Base-by-base conservation (phyloP, 129 eudicot species). In the Tagetes erecta region DNA sequence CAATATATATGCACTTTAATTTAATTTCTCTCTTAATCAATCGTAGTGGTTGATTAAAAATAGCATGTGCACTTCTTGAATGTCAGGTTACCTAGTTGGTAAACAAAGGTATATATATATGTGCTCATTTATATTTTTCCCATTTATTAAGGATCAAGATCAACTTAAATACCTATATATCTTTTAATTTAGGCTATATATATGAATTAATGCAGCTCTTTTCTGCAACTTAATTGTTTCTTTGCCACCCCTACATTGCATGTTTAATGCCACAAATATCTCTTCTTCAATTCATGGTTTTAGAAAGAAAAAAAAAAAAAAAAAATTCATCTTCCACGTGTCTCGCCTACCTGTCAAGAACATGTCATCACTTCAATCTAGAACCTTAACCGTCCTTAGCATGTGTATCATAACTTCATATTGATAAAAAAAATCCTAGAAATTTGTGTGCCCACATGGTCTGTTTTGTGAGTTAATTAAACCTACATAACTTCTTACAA, bases 191-290 rank as follows among this genome's bases (percentile, higher is more conserved):
- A 49, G 55, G 73, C 44, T 68, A 46, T 35, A 1, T 20, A 20
- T 20, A 20, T 20, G 27, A 20, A 20, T 20, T 20, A 5, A 30
- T 30, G n/a, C 30, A 68, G 46, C 44, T 70, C 46, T 70, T 67
- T 70, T 70, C 74, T 13, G 36, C 8, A 4, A 50, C 27, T 20
- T 20, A 20, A 14, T 70, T 70, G 41, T 51, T 70, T 63, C 73
- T 63, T 30, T 70, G 63, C 63, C 74, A 70, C 63, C 74, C 62
- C n/a, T 34, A 34, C 59, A 12, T 35, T 34, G 74, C 64, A 70
- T 70, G 30, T 38, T 55, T 52, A 52, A 70, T 70, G 75, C 75
- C 75, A 70, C 64, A 38, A 52, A 39, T 37, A 51, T 14, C 75
- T 70, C 49, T 50, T 70, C 47, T 51, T 51, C 64, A 50, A 35